A percentile compares a stretch with the other conserved stretches of the same genome.
Evolutionary conservation across 768 basidiomycete genomes (phyloP).

Genomic region (Tulasnella sp.): DNA sequence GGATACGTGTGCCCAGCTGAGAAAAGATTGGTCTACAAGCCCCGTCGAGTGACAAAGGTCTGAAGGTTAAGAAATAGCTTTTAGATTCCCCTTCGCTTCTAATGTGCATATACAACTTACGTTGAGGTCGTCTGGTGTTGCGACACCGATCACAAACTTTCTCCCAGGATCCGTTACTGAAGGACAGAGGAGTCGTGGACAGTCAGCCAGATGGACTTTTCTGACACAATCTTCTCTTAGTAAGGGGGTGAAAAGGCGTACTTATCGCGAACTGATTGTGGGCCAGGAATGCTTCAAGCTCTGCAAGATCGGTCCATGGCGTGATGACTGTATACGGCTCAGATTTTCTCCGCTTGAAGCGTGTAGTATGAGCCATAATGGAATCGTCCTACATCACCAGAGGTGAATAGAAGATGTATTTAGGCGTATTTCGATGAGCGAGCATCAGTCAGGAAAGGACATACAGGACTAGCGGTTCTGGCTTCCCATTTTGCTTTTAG

Average conservation of each 20-base stretch:
- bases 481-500: constrained; percentile 73
- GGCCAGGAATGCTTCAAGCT: constrained; percentile 70
- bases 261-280: constrained; percentile 67
- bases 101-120: no score
- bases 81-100: no score
- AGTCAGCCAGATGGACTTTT: no score
- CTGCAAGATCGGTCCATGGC: constrained; percentile 63
- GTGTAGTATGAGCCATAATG: constrained; percentile 57
- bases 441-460: constrained; percentile 21
- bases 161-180: constrained; percentile 72
- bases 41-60: background rate
- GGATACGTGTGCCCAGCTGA: no score
- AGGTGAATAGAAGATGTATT: background rate
- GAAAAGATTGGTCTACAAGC: no score
- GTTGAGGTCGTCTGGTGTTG: constrained; percentile 65
- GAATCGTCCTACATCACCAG: constrained; percentile 45
- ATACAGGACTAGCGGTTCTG: constrained; percentile 55
- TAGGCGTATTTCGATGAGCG: background rate
- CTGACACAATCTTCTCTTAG: background rate
- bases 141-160: constrained; percentile 75
- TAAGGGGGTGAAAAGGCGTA: constrained; percentile 24
- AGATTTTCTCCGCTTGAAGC: constrained; percentile 50
- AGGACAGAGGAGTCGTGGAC: background rate
- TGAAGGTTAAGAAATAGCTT: background rate
- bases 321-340: constrained; percentile 72